phyloP scores from a whole-genome alignment of 129 eudicot species.

The Daucus carota region DNA sequence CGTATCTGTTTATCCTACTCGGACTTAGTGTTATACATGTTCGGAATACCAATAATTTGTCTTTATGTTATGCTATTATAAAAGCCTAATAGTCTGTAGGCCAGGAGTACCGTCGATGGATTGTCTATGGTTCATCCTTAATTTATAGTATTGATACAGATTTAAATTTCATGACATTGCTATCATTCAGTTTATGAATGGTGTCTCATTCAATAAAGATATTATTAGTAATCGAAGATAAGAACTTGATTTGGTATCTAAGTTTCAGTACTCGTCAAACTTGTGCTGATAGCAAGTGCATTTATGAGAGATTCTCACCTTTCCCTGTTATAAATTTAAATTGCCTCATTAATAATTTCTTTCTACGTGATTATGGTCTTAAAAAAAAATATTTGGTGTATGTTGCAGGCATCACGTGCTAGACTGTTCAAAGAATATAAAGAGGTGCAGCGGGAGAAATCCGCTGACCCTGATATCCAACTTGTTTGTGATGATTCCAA shows the following conservation, averaged over 20 bases:
- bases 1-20: background rate
- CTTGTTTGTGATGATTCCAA: conserved; percentile 94
- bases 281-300: background rate
- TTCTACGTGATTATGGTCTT: background rate
- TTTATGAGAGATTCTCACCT: background rate
- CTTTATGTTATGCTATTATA: no score
- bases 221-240: background rate
- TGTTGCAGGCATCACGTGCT: conserved; percentile 83
- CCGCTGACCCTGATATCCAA: conserved; percentile 95
- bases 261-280: background rate
- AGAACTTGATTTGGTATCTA: background rate
- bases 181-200: background rate
- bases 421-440: conserved; percentile 96
- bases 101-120: no score
- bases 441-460: conserved; percentile 88
- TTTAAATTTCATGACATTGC: background rate
- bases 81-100: no score
- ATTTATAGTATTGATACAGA: background rate
- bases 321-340: background rate
- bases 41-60: background rate
- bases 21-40: background rate
- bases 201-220: background rate
- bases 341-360: background rate
- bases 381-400: background rate
- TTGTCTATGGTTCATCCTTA: background rate